Percentiles rank a stretch among this genome's conserved stretches.
Conservation (phyloP, 2,329 filamentous ascomycete genomes). For the Neocucurbitaria cava region DNA sequence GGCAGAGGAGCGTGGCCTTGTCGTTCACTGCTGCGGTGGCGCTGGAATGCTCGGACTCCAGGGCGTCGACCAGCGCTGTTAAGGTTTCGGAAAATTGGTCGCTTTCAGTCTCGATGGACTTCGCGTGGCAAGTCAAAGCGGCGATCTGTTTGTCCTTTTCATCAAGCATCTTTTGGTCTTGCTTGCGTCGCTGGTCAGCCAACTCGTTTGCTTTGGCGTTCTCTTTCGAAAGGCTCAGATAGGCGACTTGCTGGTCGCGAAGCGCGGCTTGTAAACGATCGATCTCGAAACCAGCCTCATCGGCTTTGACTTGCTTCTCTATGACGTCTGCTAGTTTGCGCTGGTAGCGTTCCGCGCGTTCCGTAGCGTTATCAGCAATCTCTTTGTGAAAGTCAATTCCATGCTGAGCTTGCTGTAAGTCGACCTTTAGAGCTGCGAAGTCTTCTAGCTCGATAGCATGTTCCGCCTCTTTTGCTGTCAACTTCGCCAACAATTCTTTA, state of each 20-base stretch:
- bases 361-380: conserved; percentile 6
- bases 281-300: conserved; percentile 8
- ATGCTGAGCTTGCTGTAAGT: conserved; percentile 22
- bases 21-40: conserved; percentile 6
- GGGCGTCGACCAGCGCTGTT: conserved; percentile 9
- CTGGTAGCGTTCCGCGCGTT: conserved; percentile 21
- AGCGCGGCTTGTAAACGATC: conserved; percentile 16
- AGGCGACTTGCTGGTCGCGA: conserved; percentile 6
- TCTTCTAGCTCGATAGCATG: conserved; percentile 21
- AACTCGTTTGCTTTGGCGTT: conserved; percentile 12
- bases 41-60: conserved; percentile 12
- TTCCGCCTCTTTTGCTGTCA: conserved; percentile 21
- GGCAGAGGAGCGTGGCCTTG: not conserved
- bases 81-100: conserved; percentile 13
- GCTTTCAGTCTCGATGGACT: conserved; percentile 13
- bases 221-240: conserved; percentile 17
- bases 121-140: conserved; percentile 1
- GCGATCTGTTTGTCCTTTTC: conserved; percentile 5
- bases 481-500: conserved; percentile 4
- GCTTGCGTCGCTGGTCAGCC: conserved; percentile 7
- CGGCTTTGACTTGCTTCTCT: conserved; percentile 3
- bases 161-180: conserved; percentile 3
- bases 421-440: conserved; percentile 19
- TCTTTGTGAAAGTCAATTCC: conserved; percentile 17
- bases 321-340: conserved; percentile 9